Conservation (phyloP, 768 basidiomycete genomes). For the Suillus hirtellus region DNA sequence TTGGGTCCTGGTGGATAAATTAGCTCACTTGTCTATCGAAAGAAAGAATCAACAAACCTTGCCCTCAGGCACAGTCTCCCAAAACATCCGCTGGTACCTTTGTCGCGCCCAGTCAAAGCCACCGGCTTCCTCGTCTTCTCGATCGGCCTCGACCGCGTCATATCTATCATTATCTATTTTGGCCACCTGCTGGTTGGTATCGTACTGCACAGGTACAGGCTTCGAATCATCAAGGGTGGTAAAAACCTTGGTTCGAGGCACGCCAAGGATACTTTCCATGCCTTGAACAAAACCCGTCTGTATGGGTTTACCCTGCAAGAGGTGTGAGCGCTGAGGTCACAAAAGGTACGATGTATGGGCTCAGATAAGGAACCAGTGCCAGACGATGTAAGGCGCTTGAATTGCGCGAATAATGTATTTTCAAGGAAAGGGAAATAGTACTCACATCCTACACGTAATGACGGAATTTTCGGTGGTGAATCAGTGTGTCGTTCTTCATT, state of each 20-base stretch:
- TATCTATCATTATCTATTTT: constrained; percentile 29
- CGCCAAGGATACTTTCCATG: constrained; percentile 80
- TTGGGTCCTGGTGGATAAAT: constrained; percentile 49
- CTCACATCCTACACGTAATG: constrained; percentile 41
- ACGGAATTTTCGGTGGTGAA: not conserved
- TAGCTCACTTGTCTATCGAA: not conserved
- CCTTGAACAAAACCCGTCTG: constrained; percentile 80
- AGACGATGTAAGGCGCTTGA: constrained; percentile 61
- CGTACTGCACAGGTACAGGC: constrained; percentile 10
- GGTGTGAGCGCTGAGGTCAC: constrained; percentile 11
- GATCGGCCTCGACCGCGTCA: constrained; percentile 62
- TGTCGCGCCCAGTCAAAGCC: constrained; percentile 53
- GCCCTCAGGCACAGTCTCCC: constrained; percentile 77
- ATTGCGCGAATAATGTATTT: constrained; percentile 70
- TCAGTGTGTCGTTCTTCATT: not conserved
- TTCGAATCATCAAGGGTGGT: constrained; percentile 9
- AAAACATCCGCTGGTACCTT: constrained; percentile 72
- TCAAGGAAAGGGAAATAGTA: constrained; percentile 34
- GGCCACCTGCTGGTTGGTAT: constrained; percentile 8
- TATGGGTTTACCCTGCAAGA: constrained; percentile 54
- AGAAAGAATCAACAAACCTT: constrained; percentile 43
- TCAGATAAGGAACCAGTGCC: constrained; percentile 74
- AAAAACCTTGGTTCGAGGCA: constrained; percentile 33
- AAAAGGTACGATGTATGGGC: constrained; percentile 9
- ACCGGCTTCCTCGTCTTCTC: constrained; percentile 55